A percentile compares a stretch with the other conserved stretches of the same genome.
Conservation (phyloP, 495 filamentous ascomycete species). For the Tuber aestivum region DNA sequence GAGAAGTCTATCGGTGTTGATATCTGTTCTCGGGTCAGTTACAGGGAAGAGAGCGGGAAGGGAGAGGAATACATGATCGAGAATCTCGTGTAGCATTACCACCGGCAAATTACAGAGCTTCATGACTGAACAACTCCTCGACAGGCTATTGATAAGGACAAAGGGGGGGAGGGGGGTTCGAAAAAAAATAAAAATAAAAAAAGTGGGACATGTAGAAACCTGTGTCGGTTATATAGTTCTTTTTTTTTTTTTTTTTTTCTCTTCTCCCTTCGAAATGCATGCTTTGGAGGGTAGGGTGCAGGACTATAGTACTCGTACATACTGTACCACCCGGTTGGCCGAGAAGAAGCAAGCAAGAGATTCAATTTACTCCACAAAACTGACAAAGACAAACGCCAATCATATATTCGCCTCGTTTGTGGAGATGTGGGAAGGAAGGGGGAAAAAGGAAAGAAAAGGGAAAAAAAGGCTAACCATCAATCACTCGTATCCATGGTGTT, state of each 20-base stretch:
- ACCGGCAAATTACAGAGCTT: not conserved
- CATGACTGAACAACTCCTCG: not conserved
- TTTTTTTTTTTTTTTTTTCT: not conserved
- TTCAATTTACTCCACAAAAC: not conserved
- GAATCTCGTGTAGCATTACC: slow-evolving; percentile 1
- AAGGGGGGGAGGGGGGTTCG: not conserved
- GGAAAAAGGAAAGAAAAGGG: not conserved
- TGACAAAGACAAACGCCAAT: not conserved
- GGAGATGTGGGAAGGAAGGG: not conserved
- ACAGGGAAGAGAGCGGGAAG: not conserved
- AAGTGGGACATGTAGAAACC: not conserved
- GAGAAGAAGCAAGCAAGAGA: not conserved
- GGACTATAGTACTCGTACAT: not conserved
- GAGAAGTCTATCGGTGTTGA: not conserved
- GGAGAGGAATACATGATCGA: slow-evolving; percentile 5
- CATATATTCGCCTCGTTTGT: slow-evolving; percentile 3
- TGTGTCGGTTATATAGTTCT: not conserved
- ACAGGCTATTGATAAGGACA: not conserved
- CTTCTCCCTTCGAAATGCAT: not conserved
- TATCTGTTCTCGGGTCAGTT: not conserved
- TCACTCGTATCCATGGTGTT: not conserved
- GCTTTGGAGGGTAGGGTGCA: not conserved
- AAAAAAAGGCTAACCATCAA: not conserved
- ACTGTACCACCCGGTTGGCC: not conserved
- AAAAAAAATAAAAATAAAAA: not conserved